These are phyloP conservation scores for Dothideomycetidae sp. DNA, from an alignment of 2,329 filamentous ascomycete species.

Conservation along the genomic window DNA sequence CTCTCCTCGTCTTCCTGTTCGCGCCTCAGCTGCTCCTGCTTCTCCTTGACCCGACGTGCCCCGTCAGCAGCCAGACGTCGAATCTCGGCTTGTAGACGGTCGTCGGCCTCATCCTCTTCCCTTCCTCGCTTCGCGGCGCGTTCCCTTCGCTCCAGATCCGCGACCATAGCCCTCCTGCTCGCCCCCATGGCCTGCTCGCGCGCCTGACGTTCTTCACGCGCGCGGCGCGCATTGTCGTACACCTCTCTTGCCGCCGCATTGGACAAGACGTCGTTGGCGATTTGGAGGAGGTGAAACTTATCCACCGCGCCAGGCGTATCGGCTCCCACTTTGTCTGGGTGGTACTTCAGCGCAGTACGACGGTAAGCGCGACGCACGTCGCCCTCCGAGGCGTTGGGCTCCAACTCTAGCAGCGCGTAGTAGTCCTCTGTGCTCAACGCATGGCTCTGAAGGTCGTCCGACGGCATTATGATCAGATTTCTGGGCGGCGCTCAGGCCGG, in stretches of 20 bases:
- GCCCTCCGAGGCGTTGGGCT: constrained; percentile 48
- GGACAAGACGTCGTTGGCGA: constrained; percentile 71
- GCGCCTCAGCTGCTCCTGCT: constrained; percentile 37
- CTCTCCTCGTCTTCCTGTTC: constrained; percentile 36
- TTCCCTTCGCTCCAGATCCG: constrained; percentile 73
- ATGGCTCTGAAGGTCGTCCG: constrained; percentile 28
- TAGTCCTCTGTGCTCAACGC: constrained; percentile 44
- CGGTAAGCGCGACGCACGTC: constrained; percentile 75
- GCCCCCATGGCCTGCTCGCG: constrained; percentile 62
- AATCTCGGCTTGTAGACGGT: constrained; percentile 43
- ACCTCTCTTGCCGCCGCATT: constrained; percentile 55
- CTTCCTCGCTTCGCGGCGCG: constrained; percentile 34
- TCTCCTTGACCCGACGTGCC: constrained; percentile 41
- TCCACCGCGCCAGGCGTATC: constrained; percentile 47
- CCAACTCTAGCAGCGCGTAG: constrained; percentile 59
- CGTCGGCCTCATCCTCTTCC: constrained; percentile 35
- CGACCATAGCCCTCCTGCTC: constrained; percentile 60
- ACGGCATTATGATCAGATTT: too few relatives aligned
- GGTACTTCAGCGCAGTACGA: constrained; percentile 74
- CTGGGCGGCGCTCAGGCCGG: too few relatives aligned
- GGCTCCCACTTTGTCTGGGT: constrained; percentile 77
- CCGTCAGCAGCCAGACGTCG: constrained; percentile 33
- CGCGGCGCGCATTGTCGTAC: constrained; percentile 65
- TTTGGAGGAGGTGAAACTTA: constrained; percentile 73
- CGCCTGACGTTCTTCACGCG: constrained; percentile 52